Conservation (phyloP, 2,329 filamentous ascomycete genomes). For the Calonectria ilicicola region DNA sequence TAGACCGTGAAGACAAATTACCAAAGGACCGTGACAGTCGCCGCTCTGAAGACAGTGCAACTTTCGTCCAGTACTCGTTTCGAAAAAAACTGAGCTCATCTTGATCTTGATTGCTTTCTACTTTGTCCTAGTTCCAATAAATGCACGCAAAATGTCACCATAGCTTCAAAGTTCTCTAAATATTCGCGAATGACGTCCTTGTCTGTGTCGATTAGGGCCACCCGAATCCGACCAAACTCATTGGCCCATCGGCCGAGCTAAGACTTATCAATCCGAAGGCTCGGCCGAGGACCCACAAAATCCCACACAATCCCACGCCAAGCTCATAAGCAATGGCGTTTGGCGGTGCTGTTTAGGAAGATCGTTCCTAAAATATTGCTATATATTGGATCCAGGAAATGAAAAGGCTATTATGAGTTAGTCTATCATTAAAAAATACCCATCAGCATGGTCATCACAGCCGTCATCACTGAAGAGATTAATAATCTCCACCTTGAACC, state of each 20-base stretch:
- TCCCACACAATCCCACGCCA: too few relatives aligned
- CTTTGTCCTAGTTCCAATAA: neutral
- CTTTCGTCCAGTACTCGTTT: neutral
- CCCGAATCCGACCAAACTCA: too few relatives aligned
- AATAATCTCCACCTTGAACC: neutral
- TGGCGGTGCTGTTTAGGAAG: too few relatives aligned
- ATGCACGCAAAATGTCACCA: too few relatives aligned
- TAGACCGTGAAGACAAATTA: neutral
- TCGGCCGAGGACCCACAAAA: neutral
- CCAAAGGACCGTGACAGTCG: neutral
- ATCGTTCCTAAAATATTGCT: too few relatives aligned
- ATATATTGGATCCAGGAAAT: too few relatives aligned
- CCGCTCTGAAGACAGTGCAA: neutral
- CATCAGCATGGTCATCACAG: neutral
- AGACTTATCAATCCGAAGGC: neutral
- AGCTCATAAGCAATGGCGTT: too few relatives aligned
- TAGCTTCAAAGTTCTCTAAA: too few relatives aligned
- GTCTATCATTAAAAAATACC: neutral
- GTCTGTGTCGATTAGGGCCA: too few relatives aligned
- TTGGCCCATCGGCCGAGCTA: neutral
- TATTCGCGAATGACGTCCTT: too few relatives aligned
- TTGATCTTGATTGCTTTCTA: too few relatives aligned
- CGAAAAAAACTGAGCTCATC: neutral
- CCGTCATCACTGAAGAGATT: neutral
- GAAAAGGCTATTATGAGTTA: neutral